Conservation (phyloP, 179 eudicot species). For the Nepenthes alata region DNA sequence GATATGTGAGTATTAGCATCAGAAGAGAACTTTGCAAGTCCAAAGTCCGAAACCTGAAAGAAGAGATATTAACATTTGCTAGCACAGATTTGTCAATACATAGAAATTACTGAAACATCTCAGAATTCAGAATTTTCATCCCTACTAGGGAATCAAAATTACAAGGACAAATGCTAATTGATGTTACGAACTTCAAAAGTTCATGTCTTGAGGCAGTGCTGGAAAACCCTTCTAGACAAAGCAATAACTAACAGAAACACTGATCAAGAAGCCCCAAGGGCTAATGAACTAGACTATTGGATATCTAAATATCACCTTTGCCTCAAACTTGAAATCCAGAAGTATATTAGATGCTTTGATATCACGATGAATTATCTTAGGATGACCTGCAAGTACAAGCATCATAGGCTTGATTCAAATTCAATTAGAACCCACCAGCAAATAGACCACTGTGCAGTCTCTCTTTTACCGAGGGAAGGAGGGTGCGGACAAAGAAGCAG, state of each 20-base stretch:
- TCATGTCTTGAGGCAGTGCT: too few species aligned
- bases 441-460: too few species aligned
- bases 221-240: too few species aligned
- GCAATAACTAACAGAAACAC: too few species aligned
- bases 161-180: not conserved
- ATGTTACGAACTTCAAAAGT: not conserved
- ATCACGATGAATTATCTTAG: slow-evolving; percentile 82
- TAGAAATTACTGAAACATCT: too few species aligned
- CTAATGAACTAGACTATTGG: too few species aligned
- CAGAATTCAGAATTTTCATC: too few species aligned
- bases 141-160: not conserved
- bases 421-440: too few species aligned
- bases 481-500: not conserved
- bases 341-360: slow-evolving; percentile 88
- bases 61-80: not conserved
- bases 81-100: too few species aligned
- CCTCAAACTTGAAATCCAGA: slow-evolving; percentile 71
- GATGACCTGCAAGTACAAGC: slow-evolving; percentile 54
- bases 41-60: slow-evolving; percentile 10
- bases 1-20: slow-evolving; percentile 6
- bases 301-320: slow-evolving; percentile 32
- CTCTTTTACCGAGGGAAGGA: too few species aligned
- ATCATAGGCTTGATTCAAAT: not conserved
- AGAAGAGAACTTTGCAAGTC: slow-evolving; percentile 6
- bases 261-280: too few species aligned